Percentiles rank a stretch among this genome's conserved stretches.
Conservation (phyloP, 257 asterid genomes). For the Plantago ovata region DNA sequence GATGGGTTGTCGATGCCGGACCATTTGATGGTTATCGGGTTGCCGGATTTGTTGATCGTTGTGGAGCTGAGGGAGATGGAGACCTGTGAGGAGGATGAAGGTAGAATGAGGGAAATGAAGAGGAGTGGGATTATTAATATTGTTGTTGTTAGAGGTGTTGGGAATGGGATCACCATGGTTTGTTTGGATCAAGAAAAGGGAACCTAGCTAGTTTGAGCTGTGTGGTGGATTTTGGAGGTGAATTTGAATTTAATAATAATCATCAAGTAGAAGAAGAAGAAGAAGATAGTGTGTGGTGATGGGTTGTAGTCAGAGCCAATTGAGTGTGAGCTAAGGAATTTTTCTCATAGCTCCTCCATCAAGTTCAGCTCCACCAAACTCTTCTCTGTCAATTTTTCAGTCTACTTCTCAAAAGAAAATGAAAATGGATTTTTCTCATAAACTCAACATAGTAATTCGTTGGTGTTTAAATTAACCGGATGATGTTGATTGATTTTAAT, state of each 20-base stretch:
- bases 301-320: neutral
- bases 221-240: no score
- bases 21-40: conserved; percentile 60
- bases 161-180: conserved; percentile 21
- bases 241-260: no score
- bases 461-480: no score
- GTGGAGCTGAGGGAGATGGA: conserved; percentile 45
- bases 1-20: conserved; percentile 62
- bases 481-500: no score
- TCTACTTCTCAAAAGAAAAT: no score
- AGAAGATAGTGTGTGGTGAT: neutral
- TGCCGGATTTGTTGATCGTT: conserved; percentile 59
- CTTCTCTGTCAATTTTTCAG: neutral
- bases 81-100: conserved; percentile 32
- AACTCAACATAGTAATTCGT: no score
- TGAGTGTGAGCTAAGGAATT: conserved; percentile 1
- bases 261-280: neutral
- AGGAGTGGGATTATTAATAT: conserved; percentile 22
- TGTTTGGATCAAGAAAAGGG: conserved; percentile 12
- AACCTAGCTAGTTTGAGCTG: no score
- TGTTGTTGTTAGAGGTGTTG: no score
- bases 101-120: conserved; percentile 20
- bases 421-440: no score
- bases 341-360: neutral
- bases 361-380: neutral